These are phyloP conservation scores for Taphrina deformans DNA, from an alignment of 1,139 yeast genomes.

Conservation along the genomic window DNA sequence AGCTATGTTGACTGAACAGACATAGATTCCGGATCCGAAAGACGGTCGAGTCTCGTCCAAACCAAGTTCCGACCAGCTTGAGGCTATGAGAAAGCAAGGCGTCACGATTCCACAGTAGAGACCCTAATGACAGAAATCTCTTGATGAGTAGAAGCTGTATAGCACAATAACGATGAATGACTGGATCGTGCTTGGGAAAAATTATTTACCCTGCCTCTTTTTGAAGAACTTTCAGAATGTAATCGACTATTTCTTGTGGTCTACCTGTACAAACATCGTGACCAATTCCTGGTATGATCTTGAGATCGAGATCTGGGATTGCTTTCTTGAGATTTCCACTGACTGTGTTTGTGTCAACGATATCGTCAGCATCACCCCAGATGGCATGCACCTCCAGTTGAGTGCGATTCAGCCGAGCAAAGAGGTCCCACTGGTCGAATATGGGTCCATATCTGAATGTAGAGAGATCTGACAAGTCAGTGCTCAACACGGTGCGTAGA, in stretches of 20 bases:
- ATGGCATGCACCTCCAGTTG: constrained; percentile 26
- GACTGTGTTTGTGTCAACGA: constrained; percentile 22
- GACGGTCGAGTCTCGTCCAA: constrained; percentile 19
- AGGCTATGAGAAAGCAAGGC: constrained; percentile 7
- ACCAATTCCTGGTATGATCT: constrained; percentile 6
- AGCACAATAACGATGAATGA: too few species aligned
- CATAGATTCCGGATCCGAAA: constrained; percentile 26
- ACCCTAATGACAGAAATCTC: neutral
- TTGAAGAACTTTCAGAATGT: neutral
- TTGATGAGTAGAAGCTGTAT: too few species aligned
- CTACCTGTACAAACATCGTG: constrained; percentile 27
- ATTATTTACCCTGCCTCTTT: neutral
- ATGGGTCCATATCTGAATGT: constrained; percentile 26
- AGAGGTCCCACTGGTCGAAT: constrained; percentile 11
- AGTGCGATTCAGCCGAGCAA: neutral
- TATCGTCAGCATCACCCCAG: constrained; percentile 27
- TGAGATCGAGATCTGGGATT: constrained; percentile 11
- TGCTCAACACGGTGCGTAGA: too few species aligned
- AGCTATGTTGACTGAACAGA: neutral
- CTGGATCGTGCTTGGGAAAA: too few species aligned
- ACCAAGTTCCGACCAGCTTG: constrained; percentile 27
- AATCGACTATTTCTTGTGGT: constrained; percentile 17
- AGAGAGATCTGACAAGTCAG: constrained; percentile 10
- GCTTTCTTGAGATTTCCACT: constrained; percentile 3
- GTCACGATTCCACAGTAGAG: neutral